phyloP scores from a whole-genome alignment of 805 yeast genomes.

The Wickerhamomyces bisporus region DNA sequence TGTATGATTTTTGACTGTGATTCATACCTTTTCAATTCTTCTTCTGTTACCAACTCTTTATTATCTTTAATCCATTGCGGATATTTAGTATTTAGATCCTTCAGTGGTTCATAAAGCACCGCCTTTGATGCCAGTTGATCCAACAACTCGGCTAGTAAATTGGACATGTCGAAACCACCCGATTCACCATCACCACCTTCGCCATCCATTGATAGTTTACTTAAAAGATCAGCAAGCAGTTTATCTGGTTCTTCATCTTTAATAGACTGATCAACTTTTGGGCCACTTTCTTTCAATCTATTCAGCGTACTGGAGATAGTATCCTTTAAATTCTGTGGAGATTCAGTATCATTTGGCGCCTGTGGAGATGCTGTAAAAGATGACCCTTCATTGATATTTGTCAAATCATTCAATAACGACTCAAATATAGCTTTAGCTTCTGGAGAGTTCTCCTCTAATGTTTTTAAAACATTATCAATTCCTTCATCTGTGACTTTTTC shows the following conservation, averaged over 20 bases:
- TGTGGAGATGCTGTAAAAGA: too few relatives aligned
- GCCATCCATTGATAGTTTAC: conserved; percentile 47
- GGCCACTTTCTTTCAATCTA: conserved; percentile 73
- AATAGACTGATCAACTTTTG: conserved; percentile 56
- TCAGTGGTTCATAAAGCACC: conserved; percentile 82
- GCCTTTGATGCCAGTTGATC: conserved; percentile 81
- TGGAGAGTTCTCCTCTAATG: conserved; percentile 43
- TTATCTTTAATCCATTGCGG: conserved; percentile 64
- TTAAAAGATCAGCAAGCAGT: conserved; percentile 55
- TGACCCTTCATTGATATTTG: too few relatives aligned
- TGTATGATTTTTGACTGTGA: conserved; percentile 58
- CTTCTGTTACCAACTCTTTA: conserved; percentile 31
- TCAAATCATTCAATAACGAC: conserved; percentile 30
- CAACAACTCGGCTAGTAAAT: conserved; percentile 65
- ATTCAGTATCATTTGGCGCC: conserved; percentile 5
- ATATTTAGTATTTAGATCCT: conserved; percentile 69
- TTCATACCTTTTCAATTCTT: conserved; percentile 48
- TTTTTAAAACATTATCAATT: conserved; percentile 22
- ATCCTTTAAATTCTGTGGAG: conserved; percentile 46
- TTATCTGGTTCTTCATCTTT: conserved; percentile 49
- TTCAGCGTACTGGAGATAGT: conserved; percentile 78
- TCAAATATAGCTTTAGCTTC: conserved; percentile 48
- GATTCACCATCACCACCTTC: conserved; percentile 31
- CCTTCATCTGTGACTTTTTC: conserved; percentile 14
- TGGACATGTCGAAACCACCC: conserved; percentile 52